phyloP scores from a whole-genome alignment of 305 asterid genomes.

The Rubia tinctorum region DNA sequence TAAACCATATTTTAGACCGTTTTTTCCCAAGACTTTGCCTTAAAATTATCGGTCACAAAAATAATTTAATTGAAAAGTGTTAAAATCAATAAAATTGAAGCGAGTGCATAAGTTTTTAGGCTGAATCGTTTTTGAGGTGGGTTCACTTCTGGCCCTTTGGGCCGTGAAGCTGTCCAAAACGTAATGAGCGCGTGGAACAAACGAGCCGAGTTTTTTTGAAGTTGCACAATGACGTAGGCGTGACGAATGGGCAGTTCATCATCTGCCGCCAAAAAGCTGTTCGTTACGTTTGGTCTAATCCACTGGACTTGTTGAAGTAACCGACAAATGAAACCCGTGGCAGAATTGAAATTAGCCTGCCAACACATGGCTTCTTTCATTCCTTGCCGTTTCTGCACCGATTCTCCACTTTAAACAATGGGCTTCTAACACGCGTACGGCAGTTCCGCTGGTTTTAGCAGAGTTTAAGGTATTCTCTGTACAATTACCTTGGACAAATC shows the following conservation, averaged over 20 bases:
- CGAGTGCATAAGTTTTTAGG: background rate
- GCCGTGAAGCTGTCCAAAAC: background rate
- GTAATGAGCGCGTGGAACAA: background rate
- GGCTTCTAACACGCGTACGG: background rate
- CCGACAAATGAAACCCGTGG: constrained; percentile 8
- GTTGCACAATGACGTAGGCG: constrained; percentile 4
- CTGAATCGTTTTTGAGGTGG: background rate
- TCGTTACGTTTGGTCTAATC: constrained; percentile 7
- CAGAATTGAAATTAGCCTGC: constrained; percentile 11
- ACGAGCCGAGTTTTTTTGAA: background rate
- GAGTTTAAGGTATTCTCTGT: constrained; percentile 12
- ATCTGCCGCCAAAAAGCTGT: constrained; percentile 5
- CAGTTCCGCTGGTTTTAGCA: background rate
- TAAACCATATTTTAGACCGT: too few relatives aligned
- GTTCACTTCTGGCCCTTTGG: background rate
- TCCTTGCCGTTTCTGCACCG: constrained; percentile 12
- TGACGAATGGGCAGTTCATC: background rate
- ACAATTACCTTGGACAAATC: background rate
- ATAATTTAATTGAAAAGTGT: too few relatives aligned
- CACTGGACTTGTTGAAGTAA: background rate
- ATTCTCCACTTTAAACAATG: background rate
- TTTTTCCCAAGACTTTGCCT: too few relatives aligned
- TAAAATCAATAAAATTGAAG: too few relatives aligned
- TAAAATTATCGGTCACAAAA: too few relatives aligned
- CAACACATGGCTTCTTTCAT: constrained; percentile 1